Evolutionary conservation across 768 basidiomycete genomes (phyloP), one percentile per base, ranked within the genome.

Genomic region (Auricularia sp.): DNA sequence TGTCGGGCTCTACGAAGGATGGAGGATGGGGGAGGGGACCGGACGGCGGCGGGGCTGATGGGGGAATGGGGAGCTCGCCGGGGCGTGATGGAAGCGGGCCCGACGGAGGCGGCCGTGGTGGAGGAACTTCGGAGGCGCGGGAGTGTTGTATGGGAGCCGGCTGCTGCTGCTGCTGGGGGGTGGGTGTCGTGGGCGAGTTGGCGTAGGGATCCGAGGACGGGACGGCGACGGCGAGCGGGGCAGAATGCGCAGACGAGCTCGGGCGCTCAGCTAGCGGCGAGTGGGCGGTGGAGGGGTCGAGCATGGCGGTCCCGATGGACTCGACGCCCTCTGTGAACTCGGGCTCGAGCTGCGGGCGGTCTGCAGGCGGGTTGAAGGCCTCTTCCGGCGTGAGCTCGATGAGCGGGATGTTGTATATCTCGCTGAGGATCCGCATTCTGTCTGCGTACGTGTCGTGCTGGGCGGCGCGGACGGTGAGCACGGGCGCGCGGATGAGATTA

Each of bases 371-470:
- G 36, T 62, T 62, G 62, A 62, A 42, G 62, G 62, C 62, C 35
- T 62, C 62, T 44, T 64, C 63, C 8, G 63, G 47, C 13, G 44
- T 24, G 37, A 62, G 62, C 56, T 29, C 34, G 6, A 59, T 59
- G 56, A 59, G 82, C 33, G 89, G 89, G 74, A 94, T 92, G 74
- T 85, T 88, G 78, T 94, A 94, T 67, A 93, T 92, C 68, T 91
- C 81, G 70, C 89, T 90, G 64, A 96, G 82, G 71, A 95, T 94
- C 71, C 90, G 89, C 89, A 96, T 93, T 62, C 94, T 85, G 75
- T 96, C 92, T 65, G 90, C 92, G 74, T 96, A 96, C 8, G 94
- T 95, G 75, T 96, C 94, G 73, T 95, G 94, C 93, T 94, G 73
- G 51, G 68, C 63, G 16, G 61, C 62, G 68, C 63, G 16, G 61